Base-by-base conservation (phyloP, 176 grass and related monocot species). In the Eleusine indica region DNA sequence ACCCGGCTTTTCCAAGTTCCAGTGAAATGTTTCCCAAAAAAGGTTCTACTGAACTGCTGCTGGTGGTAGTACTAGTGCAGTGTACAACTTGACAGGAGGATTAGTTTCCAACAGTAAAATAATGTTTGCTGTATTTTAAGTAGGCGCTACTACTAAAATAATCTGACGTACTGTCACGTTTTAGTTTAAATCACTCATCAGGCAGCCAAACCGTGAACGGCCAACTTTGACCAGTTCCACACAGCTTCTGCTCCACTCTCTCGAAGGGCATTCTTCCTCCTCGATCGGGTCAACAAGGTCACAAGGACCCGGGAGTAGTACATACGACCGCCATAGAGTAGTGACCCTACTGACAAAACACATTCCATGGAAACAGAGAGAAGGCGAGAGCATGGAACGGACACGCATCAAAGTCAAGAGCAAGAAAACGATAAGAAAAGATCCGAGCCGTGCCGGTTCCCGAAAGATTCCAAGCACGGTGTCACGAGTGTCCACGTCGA, bases 371-470 rank as follows among this genome's bases (percentile, higher is more conserved):
- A 61, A 78, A 48, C 53, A 71, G 3, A 49, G 32, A 38, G 42
- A 73, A 10, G 44, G 44, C 3, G 44, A n/a, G 19, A 7, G 6
- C 14, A 28, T 44, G 14, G 37, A 46, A 11, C 40, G 19, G 85
- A 76, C 51, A 82, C 29, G 64, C 78, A 87, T 70, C 28, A 76
- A 61, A 62, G 85, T 82, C 85, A 82, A 70, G 71, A 60, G 78
- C 78, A 49, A 28, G 71, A 4, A 75, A 87, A 81, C 85, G 62
- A 81, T 49, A 49, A 60, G 71, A 68, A 87, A 81, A 68, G 70
- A 72, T 86, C 56, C 75, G 51, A 30, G 25, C 22, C 22, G 25
- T 44, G 66, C n/a, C 32, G 64, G 38, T 30, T 75, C 56, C 38
- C 80, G 16, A 88, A 77, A 88, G 53, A 84, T 79, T 66, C 86